phyloP scores from a whole-genome alignment of 495 filamentous ascomycete genomes.

The Trichoderma gamsii region DNA sequence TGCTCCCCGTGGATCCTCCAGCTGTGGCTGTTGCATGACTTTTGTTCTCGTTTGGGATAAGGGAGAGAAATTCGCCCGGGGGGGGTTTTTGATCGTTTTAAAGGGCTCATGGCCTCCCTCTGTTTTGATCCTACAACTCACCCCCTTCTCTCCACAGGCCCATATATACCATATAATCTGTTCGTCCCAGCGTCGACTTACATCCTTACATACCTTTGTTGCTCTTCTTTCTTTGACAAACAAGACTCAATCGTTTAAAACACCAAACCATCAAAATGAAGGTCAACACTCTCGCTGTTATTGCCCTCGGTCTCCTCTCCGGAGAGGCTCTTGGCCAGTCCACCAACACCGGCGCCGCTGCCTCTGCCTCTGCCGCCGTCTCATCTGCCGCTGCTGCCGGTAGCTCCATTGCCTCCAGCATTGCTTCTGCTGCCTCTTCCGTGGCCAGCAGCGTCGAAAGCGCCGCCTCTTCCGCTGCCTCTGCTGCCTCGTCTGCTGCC shows the following conservation, averaged over 20 bases:
- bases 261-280: background rate
- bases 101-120: conserved; percentile 5
- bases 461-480: conserved; percentile 27
- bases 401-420: background rate
- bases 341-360: background rate
- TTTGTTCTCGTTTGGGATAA: conserved; percentile 3
- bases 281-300: background rate
- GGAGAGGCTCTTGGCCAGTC: background rate
- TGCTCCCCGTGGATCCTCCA: conserved; percentile 6
- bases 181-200: conserved; percentile 1
- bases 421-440: background rate
- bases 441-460: conserved; percentile 31
- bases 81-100: background rate
- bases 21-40: conserved; percentile 11
- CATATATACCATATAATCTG: background rate
- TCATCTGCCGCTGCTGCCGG: background rate
- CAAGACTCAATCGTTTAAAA: background rate
- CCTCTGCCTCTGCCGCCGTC: background rate
- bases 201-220: background rate
- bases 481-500: background rate
- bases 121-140: background rate
- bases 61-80: background rate
- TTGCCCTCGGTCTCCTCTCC: background rate
- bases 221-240: background rate
- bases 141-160: background rate